Evolutionary conservation across 371 early-diverging fungal species (phyloP).

Genomic region (Massospora cicadina): DNA sequence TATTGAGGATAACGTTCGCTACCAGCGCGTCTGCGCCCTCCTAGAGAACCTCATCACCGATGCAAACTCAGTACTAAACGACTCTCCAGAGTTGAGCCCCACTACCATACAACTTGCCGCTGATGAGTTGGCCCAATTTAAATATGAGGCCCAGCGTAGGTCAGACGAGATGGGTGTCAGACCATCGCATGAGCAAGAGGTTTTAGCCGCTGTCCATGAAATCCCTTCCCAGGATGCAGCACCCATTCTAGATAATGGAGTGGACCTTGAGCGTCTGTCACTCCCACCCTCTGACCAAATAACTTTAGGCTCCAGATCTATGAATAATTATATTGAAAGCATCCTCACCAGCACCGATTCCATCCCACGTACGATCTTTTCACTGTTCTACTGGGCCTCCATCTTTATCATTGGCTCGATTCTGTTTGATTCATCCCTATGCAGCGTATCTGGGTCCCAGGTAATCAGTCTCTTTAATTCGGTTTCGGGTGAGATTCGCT

Average conservation of each 20-base stretch:
- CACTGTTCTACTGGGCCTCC: slow-evolving; percentile 7
- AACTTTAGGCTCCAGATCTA: neutral
- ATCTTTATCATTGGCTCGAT: slow-evolving; percentile 9
- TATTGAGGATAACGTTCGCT: neutral
- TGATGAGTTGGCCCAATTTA: neutral
- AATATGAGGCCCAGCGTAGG: neutral
- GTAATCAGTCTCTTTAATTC: neutral
- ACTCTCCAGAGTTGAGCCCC: neutral
- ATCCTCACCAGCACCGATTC: neutral
- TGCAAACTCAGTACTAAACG: slow-evolving; percentile 5
- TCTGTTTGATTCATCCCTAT: slow-evolving; percentile 6
- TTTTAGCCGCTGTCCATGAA: neutral
- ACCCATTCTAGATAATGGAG: neutral
- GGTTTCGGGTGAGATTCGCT: neutral
- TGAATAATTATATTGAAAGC: neutral
- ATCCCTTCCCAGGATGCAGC: neutral
- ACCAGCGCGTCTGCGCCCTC: slow-evolving; percentile 9
- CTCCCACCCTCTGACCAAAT: neutral
- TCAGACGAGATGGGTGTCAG: neutral
- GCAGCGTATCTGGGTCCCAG: slow-evolving; percentile 7
- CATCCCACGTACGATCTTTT: neutral
- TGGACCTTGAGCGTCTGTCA: neutral
- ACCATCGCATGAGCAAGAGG: neutral
- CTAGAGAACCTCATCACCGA: slow-evolving; percentile 7
- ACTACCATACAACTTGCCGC: neutral